Evolutionary conservation across 2,329 filamentous ascomycete genomes (phyloP).

Genomic region (Aspergillus tanneri): DNA sequence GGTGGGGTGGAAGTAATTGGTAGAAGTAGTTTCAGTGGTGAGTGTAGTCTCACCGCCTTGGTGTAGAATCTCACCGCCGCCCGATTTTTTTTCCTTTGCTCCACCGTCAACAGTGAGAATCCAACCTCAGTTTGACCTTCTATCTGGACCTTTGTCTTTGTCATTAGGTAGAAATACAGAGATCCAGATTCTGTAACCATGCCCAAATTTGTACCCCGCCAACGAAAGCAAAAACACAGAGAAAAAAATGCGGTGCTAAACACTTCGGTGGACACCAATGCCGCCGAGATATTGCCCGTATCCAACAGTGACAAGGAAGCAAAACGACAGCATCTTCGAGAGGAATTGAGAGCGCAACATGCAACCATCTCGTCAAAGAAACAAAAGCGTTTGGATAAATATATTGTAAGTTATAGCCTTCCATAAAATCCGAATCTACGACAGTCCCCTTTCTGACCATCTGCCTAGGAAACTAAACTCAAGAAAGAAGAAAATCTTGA

Average conservation of each 20-base stretch:
- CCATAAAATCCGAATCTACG: neutral
- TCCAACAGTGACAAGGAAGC: slow-evolving; percentile 56
- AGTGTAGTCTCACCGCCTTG: slow-evolving; percentile 13
- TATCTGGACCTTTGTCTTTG: slow-evolving; percentile 12
- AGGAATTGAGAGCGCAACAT: slow-evolving; percentile 55
- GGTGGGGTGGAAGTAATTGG: too few species aligned
- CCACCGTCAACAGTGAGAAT: slow-evolving; percentile 9
- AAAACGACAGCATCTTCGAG: slow-evolving; percentile 52
- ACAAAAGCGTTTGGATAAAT: slow-evolving; percentile 67
- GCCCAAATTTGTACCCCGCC: slow-evolving; percentile 54
- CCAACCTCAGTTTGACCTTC: slow-evolving; percentile 5
- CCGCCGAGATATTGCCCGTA: slow-evolving; percentile 41
- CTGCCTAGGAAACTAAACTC: slow-evolving; percentile 73
- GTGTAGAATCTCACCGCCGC: slow-evolving; percentile 28
- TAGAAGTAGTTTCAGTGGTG: slow-evolving; percentile 20
- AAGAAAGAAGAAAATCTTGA: slow-evolving; percentile 89
- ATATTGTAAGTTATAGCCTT: slow-evolving; percentile 52
- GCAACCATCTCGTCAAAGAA: slow-evolving; percentile 63
- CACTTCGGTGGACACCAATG: slow-evolving; percentile 49
- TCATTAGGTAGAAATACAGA: slow-evolving; percentile 13
- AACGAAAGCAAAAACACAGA: slow-evolving; percentile 57
- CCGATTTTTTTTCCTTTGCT: slow-evolving; percentile 21
- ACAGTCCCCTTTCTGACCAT: slow-evolving; percentile 17
- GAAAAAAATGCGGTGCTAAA: slow-evolving; percentile 28
- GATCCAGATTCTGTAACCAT: slow-evolving; percentile 27